Evolutionary conservation across 2,329 filamentous ascomycete species (phyloP), one percentile per base, ranked within the genome.

Genomic region (Pseudogymnoascus sp.): DNA sequence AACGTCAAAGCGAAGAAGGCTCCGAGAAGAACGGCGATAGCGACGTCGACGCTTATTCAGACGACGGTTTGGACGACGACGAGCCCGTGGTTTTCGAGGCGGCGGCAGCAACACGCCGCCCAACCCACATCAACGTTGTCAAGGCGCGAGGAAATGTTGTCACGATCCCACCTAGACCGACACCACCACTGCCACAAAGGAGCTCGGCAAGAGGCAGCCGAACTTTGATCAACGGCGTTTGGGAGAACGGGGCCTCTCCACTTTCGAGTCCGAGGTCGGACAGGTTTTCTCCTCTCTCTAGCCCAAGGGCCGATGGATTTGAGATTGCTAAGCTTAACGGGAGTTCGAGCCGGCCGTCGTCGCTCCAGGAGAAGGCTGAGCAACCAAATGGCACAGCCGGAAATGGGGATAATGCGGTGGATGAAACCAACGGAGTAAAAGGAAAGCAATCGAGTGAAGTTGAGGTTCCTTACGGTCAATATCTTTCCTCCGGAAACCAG

Each of bases 121-220:
- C 83, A 14, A 39, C 35, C 12, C 37, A 36, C n/a, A 57, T 62
- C 28, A 64, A 67, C 53, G 65, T 66, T 6, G 67, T 71, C 36
- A 71, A 70, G 25, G 87, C 85, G 38, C 88, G 89, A 69, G 90
- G 91, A 22, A 87, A 88, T 58, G 78, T 97, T 58, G 90, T 97
- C 28, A 91, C 85, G 50, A 96, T 97, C 62, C 85, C 89, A 11
- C 95, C 93, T 75, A 83, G 91, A 36, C 84, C 90, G 1, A 91
- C 92, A 1, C 85, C 89, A 7, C 80, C 70, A 18, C 57, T 96
- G 11, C 92, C 92, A 1, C 80, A 84, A 2, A 81, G 91, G 57
- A 96, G 89, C 70, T 88, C 90, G 1, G 85, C 86, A 8, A 64
- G 71, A 64, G 57, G 58, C 7, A 68, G 64, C 41, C 70, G 60